Base-by-base conservation (phyloP, 441 rosid species). In the Flueggea neowawraea region DNA sequence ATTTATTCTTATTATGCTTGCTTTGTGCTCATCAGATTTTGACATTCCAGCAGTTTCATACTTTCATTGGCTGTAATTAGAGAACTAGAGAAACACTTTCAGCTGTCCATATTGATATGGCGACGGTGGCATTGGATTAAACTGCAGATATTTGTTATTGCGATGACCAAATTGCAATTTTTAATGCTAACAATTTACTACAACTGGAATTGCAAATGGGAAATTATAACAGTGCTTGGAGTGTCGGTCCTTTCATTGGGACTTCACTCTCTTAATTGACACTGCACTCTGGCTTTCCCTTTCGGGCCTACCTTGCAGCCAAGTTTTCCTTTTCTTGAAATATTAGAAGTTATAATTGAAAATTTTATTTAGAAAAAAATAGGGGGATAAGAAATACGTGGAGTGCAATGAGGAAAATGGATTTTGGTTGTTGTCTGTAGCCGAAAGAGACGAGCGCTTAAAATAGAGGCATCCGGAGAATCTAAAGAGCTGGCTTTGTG, bases 111-210 rank as follows among this genome's bases (percentile, higher is more conserved):
- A 69, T 69, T 12, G 52, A 49, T 6, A 11, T 16, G 56, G 15
- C 4, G 8, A 36, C 57, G 3, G 31, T 44, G 8, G 32, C 44
- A 52, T 14, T 57, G 61, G 54, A 32, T 1, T 33, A 17, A 6
- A 3, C 13, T 14, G 44, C 8, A 32, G 17, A 22, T 4, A 32
- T 11, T 54, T 54, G 7, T 9, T 10, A 47, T 22, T 33, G 5
- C 49, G 61, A 60, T 51, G 58, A 48, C 73, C 62, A 62, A 70
- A 36, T 57, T 62, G 62, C 49, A 47, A 48, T 48, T 52, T 5
- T 48, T 14, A 31, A 33, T 22, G 3, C 5, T 16, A 10, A 14
- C 5, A 9, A 47, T 4, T 33, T 5, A 47, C 7, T 47, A 47
- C 50, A 47, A 47, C 14, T 47, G 50, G 50, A 36, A 36, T 36